Base-by-base conservation (phyloP, 2,329 filamentous ascomycete species). In the Curvularia spicifera region DNA sequence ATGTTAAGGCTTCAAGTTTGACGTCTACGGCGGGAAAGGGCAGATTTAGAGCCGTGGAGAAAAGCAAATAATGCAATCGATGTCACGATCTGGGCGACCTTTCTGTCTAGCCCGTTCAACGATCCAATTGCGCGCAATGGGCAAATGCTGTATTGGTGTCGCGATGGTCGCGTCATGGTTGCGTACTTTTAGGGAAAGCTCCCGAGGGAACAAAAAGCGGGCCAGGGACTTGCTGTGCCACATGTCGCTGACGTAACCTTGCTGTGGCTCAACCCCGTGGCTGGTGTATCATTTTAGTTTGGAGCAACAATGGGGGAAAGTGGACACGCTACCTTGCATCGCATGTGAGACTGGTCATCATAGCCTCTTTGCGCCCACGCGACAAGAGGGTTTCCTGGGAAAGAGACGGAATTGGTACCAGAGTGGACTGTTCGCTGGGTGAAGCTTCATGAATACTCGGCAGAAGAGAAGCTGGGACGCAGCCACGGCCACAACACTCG, bases 151-250 rank as follows among this genome's bases (percentile, higher is more conserved):
- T 56, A 64, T 54, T 65, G 54, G 59, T 60, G 59, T 61, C 48
- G 40, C 55, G 61, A 67, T 71, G 67, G 58, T 68, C 56, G 70
- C 71, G 71, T 74, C 71, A 75, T 75, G 63, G 66, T 60, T 55
- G 60, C 33, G 58, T 56, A 48, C 43, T 51, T 66, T 65, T 65
- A 56, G 61, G 68, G 37, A 65, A 71, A 60, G 64, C 59, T 63
- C 56, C 57, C 52, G 58, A 53, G 44, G 48, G 35, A 40, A 45
- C 31, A 31, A 31, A 28, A 31, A 5, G 10, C 29, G 29, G 29
- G 29, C 29, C 29, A 31, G 7, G 10, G 3, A 10, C 10, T 10
- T 37, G 33, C 53, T 28, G 42, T n/a, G 40, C 13, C 20, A 54
- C 43, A 50, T 51, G 35, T 59, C 33, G 64, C 64, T 67, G 62